A percentile compares a stretch with the other conserved stretches of the same genome.
Evolutionary conservation across 108 stramenopile species (phyloP).

Genomic region (Nitzschia palea): DNA sequence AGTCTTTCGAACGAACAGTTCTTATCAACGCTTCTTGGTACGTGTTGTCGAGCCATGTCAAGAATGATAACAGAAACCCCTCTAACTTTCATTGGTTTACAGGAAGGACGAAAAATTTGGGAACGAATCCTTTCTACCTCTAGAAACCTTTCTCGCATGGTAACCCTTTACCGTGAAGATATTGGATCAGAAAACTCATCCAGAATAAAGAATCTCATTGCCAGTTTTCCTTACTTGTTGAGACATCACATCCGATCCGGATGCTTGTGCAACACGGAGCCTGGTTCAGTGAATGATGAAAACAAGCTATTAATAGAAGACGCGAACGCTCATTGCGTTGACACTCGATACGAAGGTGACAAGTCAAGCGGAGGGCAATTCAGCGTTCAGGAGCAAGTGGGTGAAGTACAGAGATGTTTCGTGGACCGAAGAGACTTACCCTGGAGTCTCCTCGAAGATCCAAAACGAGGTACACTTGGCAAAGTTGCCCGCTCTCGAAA

Average conservation of each 20-base stretch:
- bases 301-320: constrained; percentile 66
- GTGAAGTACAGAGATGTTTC: constrained; percentile 62
- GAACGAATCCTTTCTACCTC: constrained; percentile 63
- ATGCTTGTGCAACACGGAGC: constrained; percentile 37
- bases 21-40: constrained; percentile 86
- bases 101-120: constrained; percentile 88
- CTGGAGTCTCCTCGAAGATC: constrained; percentile 62
- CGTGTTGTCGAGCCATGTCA: too few relatives aligned
- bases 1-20: constrained; percentile 91
- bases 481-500: constrained; percentile 81
- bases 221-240: constrained; percentile 82
- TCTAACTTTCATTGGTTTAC: neutral
- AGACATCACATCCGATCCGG: constrained; percentile 77
- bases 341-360: constrained; percentile 47
- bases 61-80: too few relatives aligned
- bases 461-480: constrained; percentile 55
- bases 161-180: constrained; percentile 76
- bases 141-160: constrained; percentile 80
- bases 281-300: constrained; percentile 57
- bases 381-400: constrained; percentile 46
- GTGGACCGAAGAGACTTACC: constrained; percentile 82
- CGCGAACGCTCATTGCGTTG: constrained; percentile 22
- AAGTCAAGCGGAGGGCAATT: constrained; percentile 57
- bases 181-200: constrained; percentile 66
- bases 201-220: constrained; percentile 62